Base-by-base conservation (phyloP, 1,284 basidiomycete genomes). In the Testicularia cyperi region DNA sequence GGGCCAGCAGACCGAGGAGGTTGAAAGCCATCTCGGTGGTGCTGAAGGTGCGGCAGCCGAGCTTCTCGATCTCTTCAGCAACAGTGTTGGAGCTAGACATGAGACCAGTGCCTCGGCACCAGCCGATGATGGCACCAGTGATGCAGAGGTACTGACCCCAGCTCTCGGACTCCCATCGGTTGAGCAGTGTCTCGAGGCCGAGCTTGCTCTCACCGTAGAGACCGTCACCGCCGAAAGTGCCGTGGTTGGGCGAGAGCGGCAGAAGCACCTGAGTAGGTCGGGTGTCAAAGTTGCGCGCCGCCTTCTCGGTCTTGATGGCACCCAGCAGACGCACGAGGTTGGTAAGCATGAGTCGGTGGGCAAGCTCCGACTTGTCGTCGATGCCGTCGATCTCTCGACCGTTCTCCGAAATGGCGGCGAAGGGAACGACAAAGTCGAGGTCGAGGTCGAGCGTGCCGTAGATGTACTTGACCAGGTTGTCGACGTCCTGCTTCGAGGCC, bases 1-100 rank as follows among this genome's bases (percentile, higher is more conserved):
- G 94, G 78, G 97, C 95, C 91, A 98, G 95, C 36, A 78, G 83
- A 66, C 94, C 95, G 46, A 98, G 86, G 70, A 98, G 90, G 80
- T 97, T 98, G 85, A 98, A 98, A 3, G 92, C 92, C 94, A 98
- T 98, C 81, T 98, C 94, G 81, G 96, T 96, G 37, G 92, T 88
- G 3, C 91, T 95, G 85, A 97, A 98, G 5, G 95, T 98, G 68
- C 94, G 86, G 56, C 95, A 88, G 66, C 95, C 94, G 61, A 90
- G 84, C 63, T 86, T 84, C 80, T 98, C 94, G 38, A 98, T 84
- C 54, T 92, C 90, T 60, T 95, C 89, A 31, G 95, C 90, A 44
- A 97, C 86, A 41, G 88, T 90, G 80, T 96, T 95, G 46, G 90
- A 94, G 4, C 90, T 88, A 52, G 85, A 87, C 94, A 98, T 98